Conservation (phyloP, 75 land plant species). For the Selaginella tamariscina region DNA sequence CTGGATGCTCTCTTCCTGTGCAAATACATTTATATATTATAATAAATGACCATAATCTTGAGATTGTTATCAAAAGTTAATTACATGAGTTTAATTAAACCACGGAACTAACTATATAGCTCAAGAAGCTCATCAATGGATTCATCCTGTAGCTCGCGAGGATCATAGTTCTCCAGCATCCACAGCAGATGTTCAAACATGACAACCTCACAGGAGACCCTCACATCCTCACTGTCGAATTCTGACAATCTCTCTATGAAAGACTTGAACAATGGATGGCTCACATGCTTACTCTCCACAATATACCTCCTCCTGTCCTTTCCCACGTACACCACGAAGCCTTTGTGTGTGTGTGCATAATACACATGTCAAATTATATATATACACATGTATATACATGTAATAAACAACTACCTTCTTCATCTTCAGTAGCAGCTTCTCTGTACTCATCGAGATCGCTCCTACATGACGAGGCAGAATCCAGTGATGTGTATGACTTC, state of each 20-base stretch:
- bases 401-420: too few species aligned
- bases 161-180: constrained; percentile 61
- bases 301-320: neutral
- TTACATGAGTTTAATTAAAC: too few species aligned
- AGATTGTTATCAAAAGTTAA: too few species aligned
- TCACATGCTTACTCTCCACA: neutral
- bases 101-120: too few species aligned
- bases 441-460: neutral
- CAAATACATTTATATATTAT: too few species aligned
- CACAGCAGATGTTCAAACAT: constrained; percentile 76
- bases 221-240: neutral
- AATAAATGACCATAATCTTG: too few species aligned
- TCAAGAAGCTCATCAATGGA: constrained; percentile 47
- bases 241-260: neutral
- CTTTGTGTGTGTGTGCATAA: too few species aligned
- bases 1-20: too few species aligned
- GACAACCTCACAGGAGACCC: constrained; percentile 51
- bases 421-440: too few species aligned
- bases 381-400: too few species aligned
- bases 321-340: constrained; percentile 5
- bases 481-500: neutral
- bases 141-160: constrained; percentile 23
- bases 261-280: neutral
- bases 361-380: too few species aligned
- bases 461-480: neutral